phyloP scores from a whole-genome alignment of 2,329 filamentous ascomycete species.

The Clarireedia hainanense region DNA sequence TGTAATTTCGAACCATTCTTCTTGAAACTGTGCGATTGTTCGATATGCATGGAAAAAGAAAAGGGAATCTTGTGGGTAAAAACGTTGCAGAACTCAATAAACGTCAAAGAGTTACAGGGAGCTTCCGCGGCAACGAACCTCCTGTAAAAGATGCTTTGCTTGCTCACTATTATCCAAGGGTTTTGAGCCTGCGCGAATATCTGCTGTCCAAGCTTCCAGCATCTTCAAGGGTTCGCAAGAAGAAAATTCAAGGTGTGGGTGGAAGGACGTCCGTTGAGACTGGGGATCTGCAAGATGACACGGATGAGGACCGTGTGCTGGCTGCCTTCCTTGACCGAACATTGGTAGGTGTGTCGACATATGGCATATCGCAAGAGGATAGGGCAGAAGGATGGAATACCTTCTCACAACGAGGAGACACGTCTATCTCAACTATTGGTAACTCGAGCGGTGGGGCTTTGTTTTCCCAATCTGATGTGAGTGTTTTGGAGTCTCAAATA shows the following conservation, averaged over 20 bases:
- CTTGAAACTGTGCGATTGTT: background rate
- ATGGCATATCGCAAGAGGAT: conserved; percentile 25
- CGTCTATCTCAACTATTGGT: conserved; percentile 44
- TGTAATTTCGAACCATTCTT: no score
- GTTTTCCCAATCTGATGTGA: conserved; percentile 58
- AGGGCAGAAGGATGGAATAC: conserved; percentile 48
- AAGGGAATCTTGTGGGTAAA: conserved; percentile 26
- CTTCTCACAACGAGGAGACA: conserved; percentile 59
- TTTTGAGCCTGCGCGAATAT: conserved; percentile 63
- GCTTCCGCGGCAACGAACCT: conserved; percentile 9
- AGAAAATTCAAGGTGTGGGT: conserved; percentile 42
- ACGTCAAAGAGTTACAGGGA: conserved; percentile 20
- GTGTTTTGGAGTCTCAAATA: conserved; percentile 5
- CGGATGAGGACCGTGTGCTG: conserved; percentile 10
- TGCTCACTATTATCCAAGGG: conserved; percentile 56
- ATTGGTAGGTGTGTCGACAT: conserved; percentile 23
- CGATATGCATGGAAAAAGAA: conserved; percentile 36
- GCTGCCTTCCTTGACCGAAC: conserved; percentile 26
- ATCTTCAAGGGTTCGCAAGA: conserved; percentile 55
- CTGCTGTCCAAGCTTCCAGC: conserved; percentile 56
- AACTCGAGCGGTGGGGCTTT: conserved; percentile 34
- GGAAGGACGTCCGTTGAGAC: background rate
- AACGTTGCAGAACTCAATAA: conserved; percentile 20
- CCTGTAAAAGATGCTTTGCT: conserved; percentile 54
- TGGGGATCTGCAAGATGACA: background rate